Base-by-base conservation (phyloP, 345 rosid species). In the Aquilaria malaccensis region DNA sequence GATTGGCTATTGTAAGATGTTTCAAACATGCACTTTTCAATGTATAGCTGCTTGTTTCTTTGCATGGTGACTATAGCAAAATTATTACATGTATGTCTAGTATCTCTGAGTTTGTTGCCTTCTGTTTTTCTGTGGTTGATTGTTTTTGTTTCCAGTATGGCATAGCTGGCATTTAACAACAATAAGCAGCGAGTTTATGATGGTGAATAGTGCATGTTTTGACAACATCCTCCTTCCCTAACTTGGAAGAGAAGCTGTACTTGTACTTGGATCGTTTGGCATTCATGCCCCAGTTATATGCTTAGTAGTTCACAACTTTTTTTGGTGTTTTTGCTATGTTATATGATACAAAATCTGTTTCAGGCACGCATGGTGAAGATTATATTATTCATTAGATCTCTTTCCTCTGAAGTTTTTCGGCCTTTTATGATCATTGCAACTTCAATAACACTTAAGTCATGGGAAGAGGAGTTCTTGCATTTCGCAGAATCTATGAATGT, bases 361-460 rank as follows among this genome's bases (percentile, higher is more conserved):
- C 83, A 81, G 88, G 88, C 72, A 30, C 70, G 73, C 55, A 79
- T 80, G 11, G 9, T 31, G 29, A 80, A 66, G 70, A 77, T 74
- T 64, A 68, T 76, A 56, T 63, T 69, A 50, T 78, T 77, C 63
- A 62, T 80, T 59, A 33, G 57, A 29, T 74, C 81, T 10, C 46
- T 79, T 53, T 56, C 67, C 47, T 60, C 66, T 33, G 58, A 71
- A 32, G 69, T 58, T 59, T 53, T 50, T 56, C 56, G 51, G 60
- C 88, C 88, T 37, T 74, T 81, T 69, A 81, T 83, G 15, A 62
- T 83, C 54, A 66, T 83, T 33, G 63, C 88, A 55, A 67, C 75
- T 52, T 59, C 83, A 53, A 13, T 63, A 66, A 61, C 63, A 32
- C 77, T 73, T 62, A 22, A 52, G 73, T 70, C 60, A 5, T 83